These are phyloP conservation scores for Aspergillus heteromorphus DNA, from an alignment of 495 filamentous ascomycete species.

Conservation along the genomic window DNA sequence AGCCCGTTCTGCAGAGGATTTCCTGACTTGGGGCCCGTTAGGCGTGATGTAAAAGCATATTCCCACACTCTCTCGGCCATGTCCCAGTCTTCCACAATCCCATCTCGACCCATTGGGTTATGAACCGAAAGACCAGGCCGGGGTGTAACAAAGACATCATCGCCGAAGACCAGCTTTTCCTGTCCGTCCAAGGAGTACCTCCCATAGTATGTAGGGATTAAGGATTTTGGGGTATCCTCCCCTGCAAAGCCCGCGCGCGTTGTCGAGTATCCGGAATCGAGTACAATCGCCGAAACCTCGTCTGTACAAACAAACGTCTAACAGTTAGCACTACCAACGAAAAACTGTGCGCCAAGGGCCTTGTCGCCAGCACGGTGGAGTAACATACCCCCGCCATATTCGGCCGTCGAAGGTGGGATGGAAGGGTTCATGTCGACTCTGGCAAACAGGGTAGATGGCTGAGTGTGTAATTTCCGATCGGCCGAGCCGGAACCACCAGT, in stretches of 20 bases:
- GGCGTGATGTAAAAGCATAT: slow-evolving; percentile 71
- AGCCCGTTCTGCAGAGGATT: slow-evolving; percentile 68
- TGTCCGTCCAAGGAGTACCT: slow-evolving; percentile 50
- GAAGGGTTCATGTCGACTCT: slow-evolving; percentile 38
- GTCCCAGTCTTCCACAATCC: slow-evolving; percentile 95
- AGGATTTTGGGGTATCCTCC: slow-evolving; percentile 92
- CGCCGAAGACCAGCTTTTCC: slow-evolving; percentile 69
- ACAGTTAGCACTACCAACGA: slow-evolving; percentile 11
- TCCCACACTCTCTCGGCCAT: slow-evolving; percentile 86
- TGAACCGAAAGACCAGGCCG: slow-evolving; percentile 69
- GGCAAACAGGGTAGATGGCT: not conserved
- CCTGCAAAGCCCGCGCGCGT: slow-evolving; percentile 94
- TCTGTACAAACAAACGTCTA: slow-evolving; percentile 48
- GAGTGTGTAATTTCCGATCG: not conserved
- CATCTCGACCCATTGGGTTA: slow-evolving; percentile 87
- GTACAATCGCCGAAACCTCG: slow-evolving; percentile 93
- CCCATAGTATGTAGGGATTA: slow-evolving; percentile 84
- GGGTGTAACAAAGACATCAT: slow-evolving; percentile 76
- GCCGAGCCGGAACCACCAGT: not conserved
- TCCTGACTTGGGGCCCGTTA: slow-evolving; percentile 58
- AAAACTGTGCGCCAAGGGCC: not conserved
- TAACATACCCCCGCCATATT: slow-evolving; percentile 75
- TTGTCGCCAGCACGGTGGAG: not conserved
- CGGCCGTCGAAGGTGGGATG: slow-evolving; percentile 56
- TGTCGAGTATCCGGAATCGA: slow-evolving; percentile 87